Conservation (phyloP, 129 eudicot genomes). For the Artemisia annua region DNA sequence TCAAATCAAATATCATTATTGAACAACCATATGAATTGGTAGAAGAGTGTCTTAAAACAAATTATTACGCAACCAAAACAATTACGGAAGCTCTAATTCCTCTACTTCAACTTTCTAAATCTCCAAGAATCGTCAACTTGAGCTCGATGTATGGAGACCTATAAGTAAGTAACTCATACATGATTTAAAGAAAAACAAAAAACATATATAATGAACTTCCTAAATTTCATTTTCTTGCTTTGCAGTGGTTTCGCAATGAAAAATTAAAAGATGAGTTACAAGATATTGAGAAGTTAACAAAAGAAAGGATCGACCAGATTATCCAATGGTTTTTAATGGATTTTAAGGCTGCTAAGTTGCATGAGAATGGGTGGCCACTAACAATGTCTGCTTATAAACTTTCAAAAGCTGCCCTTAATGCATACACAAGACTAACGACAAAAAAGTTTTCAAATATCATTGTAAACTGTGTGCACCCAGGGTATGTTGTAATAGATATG, state of each 20-base stretch:
- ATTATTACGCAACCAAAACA: constrained; percentile 13
- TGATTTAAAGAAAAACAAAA: background rate
- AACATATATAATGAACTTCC: background rate
- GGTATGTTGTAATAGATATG: no score
- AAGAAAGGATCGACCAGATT: no score
- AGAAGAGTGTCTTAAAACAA: constrained; percentile 12
- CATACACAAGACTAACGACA: background rate
- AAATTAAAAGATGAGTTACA: constrained; percentile 4
- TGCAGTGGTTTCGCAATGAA: constrained; percentile 22
- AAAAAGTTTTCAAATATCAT: no score
- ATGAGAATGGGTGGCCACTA: constrained; percentile 21
- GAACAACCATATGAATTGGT: constrained; percentile 8
- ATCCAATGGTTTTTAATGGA: background rate
- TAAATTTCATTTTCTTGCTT: background rate
- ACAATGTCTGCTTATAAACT: constrained; percentile 14
- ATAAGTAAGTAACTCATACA: constrained; percentile 5
- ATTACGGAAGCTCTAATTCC: constrained; percentile 15
- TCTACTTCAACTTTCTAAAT: constrained; percentile 20
- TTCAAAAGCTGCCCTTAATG: constrained; percentile 20
- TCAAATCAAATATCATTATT: no score
- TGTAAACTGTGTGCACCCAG: no score
- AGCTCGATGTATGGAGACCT: constrained; percentile 8
- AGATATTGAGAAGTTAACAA: no score
- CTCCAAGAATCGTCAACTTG: constrained; percentile 15
- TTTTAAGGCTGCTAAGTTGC: constrained; percentile 9